phyloP scores from a whole-genome alignment of 768 basidiomycete species.

The Serpula lacrymans region DNA sequence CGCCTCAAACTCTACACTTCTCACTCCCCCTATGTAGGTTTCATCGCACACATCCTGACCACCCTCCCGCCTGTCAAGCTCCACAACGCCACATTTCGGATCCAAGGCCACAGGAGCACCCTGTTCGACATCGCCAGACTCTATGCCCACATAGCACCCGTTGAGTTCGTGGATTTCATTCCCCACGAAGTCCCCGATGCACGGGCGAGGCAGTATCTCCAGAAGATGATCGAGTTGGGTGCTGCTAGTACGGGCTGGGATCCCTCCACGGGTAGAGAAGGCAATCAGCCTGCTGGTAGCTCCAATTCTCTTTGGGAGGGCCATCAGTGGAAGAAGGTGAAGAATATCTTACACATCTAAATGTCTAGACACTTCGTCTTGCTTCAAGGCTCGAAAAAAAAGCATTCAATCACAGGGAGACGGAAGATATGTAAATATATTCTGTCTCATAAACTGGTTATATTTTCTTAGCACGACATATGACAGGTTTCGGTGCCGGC shows the following conservation, averaged over 20 bases:
- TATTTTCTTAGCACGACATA: too few relatives aligned
- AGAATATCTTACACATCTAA: neutral
- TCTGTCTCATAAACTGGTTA: too few relatives aligned
- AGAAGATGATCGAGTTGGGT: slow-evolving; percentile 12
- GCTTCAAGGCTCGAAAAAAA: too few relatives aligned
- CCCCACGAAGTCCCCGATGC: slow-evolving; percentile 13
- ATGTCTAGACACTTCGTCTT: too few relatives aligned
- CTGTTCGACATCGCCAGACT: slow-evolving; percentile 11
- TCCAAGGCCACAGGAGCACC: slow-evolving; percentile 19
- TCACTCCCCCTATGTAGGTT: slow-evolving; percentile 7
- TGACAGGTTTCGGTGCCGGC: too few relatives aligned
- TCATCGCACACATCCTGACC: slow-evolving; percentile 20
- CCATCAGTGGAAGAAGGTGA: slow-evolving; percentile 17
- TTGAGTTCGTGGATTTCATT: slow-evolving; percentile 14
- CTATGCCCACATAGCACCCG: slow-evolving; percentile 8
- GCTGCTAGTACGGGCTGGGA: slow-evolving; percentile 22
- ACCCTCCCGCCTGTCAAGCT: slow-evolving; percentile 11
- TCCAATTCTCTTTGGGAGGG: slow-evolving; percentile 16
- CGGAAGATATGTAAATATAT: too few relatives aligned
- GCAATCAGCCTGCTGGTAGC: slow-evolving; percentile 13
- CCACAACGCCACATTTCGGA: slow-evolving; percentile 15
- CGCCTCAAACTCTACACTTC: slow-evolving; percentile 8
- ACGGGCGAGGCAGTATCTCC: slow-evolving; percentile 10
- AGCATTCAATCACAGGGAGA: too few relatives aligned
- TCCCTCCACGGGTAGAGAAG: slow-evolving; percentile 9